A percentile compares a stretch with the other conserved stretches of the same genome.
Evolutionary conservation across 2,329 filamentous ascomycete species (phyloP).

Genomic region (Pezicula carpinea): DNA sequence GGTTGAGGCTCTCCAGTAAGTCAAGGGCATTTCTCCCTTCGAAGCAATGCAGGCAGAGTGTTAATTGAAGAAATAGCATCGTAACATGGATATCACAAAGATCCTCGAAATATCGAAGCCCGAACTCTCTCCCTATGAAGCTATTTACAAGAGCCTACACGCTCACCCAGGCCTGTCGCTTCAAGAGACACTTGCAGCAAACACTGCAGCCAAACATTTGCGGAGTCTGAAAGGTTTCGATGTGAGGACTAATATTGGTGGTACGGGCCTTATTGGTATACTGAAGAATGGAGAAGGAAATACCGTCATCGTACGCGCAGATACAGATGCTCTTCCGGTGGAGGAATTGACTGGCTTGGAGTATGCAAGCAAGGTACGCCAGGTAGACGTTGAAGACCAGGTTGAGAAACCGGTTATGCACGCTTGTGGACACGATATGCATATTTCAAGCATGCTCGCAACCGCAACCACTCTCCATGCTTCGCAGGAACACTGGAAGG

Average conservation of each 20-base stretch:
- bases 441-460: slow-evolving; percentile 54
- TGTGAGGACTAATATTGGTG: slow-evolving; percentile 49
- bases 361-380: slow-evolving; percentile 45
- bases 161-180: slow-evolving; percentile 53
- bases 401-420: slow-evolving; percentile 57
- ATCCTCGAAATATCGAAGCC: slow-evolving; percentile 4
- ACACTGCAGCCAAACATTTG: slow-evolving; percentile 39
- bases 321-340: slow-evolving; percentile 58
- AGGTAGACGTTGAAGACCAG: slow-evolving; percentile 37
- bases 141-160: slow-evolving; percentile 55
- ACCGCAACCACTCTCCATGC: slow-evolving; percentile 45
- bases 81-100: slow-evolving; percentile 5
- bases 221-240: slow-evolving; percentile 30
- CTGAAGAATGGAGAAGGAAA: slow-evolving; percentile 50
- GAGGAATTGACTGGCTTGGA: slow-evolving; percentile 48
- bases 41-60: too few relatives aligned
- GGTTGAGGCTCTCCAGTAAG: too few relatives aligned
- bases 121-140: slow-evolving; percentile 37
- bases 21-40: too few relatives aligned
- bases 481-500: slow-evolving; percentile 46
- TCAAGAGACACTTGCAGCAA: slow-evolving; percentile 49
- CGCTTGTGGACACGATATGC: slow-evolving; percentile 65
- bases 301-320: slow-evolving; percentile 54
- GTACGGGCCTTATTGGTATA: slow-evolving; percentile 52
- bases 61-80: too few relatives aligned